Evolutionary conservation across 768 basidiomycete genomes (phyloP).

Genomic region (Hypholoma fasciculare): DNA sequence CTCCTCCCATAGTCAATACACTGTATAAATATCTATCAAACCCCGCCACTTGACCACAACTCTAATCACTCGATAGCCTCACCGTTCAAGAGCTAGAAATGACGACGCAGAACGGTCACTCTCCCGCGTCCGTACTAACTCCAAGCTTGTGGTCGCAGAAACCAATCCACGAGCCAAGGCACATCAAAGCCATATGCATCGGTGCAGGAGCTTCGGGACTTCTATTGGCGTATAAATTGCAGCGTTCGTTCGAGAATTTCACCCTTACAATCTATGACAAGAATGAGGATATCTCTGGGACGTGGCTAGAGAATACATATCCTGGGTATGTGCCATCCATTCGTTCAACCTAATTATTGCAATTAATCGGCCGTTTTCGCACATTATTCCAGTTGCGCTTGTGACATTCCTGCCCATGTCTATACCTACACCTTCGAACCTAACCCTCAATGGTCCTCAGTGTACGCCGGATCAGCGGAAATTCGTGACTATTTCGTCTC

Average conservation of each 20-base stretch:
- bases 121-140: background rate
- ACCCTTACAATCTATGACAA: conserved; percentile 34
- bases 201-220: conserved; percentile 37
- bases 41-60: too few species aligned
- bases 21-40: too few species aligned
- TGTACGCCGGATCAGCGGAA: conserved; percentile 28
- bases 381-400: conserved; percentile 23
- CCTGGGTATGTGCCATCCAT: conserved; percentile 21
- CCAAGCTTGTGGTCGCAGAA: conserved; percentile 1
- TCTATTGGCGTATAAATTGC: conserved; percentile 31
- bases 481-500: conserved; percentile 26
- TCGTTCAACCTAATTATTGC: background rate
- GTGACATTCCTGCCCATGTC: conserved; percentile 29
- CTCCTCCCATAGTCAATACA: too few species aligned
- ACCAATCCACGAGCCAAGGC: conserved; percentile 29
- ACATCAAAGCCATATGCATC: conserved; percentile 29
- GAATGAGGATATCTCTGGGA: conserved; percentile 29
- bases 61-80: background rate
- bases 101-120: background rate
- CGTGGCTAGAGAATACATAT: conserved; percentile 37
- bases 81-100: too few species aligned
- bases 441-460: conserved; percentile 28
- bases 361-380: too few species aligned
- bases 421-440: conserved; percentile 32
- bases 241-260: conserved; percentile 33